These are phyloP conservation scores for Thermothelomyces thermophilus DNA, from an alignment of 2,329 filamentous ascomycete species.

Conservation along the genomic window DNA sequence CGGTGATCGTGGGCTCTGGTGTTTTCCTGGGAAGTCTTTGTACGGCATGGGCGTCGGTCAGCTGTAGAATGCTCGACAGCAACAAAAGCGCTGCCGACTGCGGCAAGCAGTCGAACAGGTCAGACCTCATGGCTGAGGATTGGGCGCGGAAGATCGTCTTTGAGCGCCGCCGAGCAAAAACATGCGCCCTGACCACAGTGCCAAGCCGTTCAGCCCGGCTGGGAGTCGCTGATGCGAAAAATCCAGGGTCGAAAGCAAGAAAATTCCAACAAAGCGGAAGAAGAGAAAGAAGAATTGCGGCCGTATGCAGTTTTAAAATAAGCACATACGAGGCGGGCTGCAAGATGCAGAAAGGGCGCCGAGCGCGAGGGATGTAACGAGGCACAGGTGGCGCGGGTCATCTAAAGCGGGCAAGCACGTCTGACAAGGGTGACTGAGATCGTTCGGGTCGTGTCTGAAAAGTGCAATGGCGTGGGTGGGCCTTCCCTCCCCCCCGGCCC, in stretches of 20 bases:
- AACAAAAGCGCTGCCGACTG: slow-evolving; percentile 28
- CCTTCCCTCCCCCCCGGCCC: background rate
- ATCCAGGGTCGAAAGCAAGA: slow-evolving; percentile 3
- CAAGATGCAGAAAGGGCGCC: background rate
- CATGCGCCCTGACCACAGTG: background rate
- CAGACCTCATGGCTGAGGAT: slow-evolving; percentile 22
- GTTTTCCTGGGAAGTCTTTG: slow-evolving; percentile 22
- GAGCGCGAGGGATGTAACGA: slow-evolving; percentile 6
- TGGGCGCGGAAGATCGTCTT: background rate
- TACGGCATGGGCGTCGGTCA: slow-evolving; percentile 24
- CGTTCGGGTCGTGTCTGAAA: background rate
- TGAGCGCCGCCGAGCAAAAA: background rate
- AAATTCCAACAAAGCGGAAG: no score
- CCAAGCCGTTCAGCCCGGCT: background rate
- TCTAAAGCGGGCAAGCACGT: slow-evolving; percentile 8
- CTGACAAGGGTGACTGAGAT: slow-evolving; percentile 2
- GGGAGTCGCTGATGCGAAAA: slow-evolving; percentile 2
- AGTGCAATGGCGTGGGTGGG: background rate
- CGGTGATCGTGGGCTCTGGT: slow-evolving; percentile 24
- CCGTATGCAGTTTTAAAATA: background rate
- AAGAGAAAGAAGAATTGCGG: background rate
- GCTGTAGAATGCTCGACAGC: slow-evolving; percentile 24
- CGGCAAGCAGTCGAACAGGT: slow-evolving; percentile 28
- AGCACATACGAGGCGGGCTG: background rate
- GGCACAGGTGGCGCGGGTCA: slow-evolving; percentile 17